Conservation (phyloP, 345 rosid genomes). For the Hibiscus trionum region DNA sequence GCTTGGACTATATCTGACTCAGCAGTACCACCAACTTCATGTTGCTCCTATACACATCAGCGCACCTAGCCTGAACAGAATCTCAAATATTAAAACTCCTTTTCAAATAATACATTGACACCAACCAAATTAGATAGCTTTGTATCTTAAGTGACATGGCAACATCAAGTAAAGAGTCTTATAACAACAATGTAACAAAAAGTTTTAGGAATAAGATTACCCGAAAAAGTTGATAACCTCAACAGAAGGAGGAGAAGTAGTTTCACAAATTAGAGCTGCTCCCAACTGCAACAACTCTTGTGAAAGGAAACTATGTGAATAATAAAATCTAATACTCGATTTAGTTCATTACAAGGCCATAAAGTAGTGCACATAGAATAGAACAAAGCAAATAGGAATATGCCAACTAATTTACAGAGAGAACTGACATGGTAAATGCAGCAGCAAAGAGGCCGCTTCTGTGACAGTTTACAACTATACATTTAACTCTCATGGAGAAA, state of each 20-base stretch:
- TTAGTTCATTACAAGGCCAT: neutral
- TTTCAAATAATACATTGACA: neutral
- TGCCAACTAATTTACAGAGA: conserved; percentile 39
- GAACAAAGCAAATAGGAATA: conserved; percentile 4
- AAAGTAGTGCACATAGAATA: conserved; percentile 1
- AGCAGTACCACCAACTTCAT: conserved; percentile 83
- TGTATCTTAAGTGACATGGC: neutral
- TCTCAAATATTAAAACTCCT: neutral
- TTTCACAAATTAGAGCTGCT: conserved; percentile 59
- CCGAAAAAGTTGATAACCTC: conserved; percentile 85
- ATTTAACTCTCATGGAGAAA: no score
- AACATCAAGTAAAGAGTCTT: neutral
- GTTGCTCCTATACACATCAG: conserved; percentile 91
- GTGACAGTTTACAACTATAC: neutral
- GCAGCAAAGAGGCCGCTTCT: conserved; percentile 79
- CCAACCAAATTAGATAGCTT: neutral
- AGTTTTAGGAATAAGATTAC: conserved; percentile 18
- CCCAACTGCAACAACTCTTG: conserved; percentile 94
- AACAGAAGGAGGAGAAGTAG: conserved; percentile 45
- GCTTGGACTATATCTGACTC: conserved; percentile 91
- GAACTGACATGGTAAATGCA: conserved; percentile 88
- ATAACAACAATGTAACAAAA: neutral
- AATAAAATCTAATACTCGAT: conserved; percentile 16
- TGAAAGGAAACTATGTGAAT: conserved; percentile 34
- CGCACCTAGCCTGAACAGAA: conserved; percentile 55